Percentiles rank a stretch among this genome's conserved stretches.
Conservation (phyloP, 1,139 yeast species). For the Kazachstania sp. region DNA sequence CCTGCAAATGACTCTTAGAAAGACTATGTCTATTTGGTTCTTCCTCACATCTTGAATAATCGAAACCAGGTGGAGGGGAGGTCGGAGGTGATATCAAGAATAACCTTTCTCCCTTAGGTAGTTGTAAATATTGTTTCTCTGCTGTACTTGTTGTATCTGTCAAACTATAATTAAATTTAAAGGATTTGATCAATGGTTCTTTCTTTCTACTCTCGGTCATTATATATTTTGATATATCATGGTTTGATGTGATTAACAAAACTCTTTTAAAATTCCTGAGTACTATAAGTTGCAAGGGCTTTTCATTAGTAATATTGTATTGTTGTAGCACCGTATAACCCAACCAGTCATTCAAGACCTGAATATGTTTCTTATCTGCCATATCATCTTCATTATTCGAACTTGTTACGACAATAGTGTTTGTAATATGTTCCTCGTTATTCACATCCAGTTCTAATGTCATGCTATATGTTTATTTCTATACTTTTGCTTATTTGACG, state of each 20-base stretch:
- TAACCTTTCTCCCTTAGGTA: constrained; percentile 30
- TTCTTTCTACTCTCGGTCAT: not conserved
- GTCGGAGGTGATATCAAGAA: constrained; percentile 36
- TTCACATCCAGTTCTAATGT: too few species aligned
- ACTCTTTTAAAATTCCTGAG: constrained; percentile 16
- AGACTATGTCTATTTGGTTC: constrained; percentile 24
- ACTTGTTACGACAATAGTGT: constrained; percentile 18
- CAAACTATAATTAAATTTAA: constrained; percentile 15
- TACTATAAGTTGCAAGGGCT: constrained; percentile 17
- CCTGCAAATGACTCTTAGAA: not conserved
- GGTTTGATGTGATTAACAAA: constrained; percentile 16
- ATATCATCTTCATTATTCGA: constrained; percentile 6
- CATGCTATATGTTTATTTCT: too few species aligned
- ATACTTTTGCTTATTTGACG: too few species aligned
- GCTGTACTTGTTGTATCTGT: constrained; percentile 16
- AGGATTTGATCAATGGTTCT: not conserved
- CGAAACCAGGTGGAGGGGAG: constrained; percentile 36
- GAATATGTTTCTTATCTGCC: constrained; percentile 5
- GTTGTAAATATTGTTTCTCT: constrained; percentile 23
- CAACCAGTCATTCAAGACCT: constrained; percentile 10
- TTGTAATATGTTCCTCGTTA: constrained; percentile 7
- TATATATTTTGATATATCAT: constrained; percentile 4
- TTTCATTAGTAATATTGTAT: constrained; percentile 5
- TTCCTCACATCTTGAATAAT: constrained; percentile 32
- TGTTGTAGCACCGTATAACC: constrained; percentile 8